A percentile compares a stretch with the other conserved stretches of the same genome.
Conservation (phyloP, 257 asterid genomes). For the Solanum neorickii region DNA sequence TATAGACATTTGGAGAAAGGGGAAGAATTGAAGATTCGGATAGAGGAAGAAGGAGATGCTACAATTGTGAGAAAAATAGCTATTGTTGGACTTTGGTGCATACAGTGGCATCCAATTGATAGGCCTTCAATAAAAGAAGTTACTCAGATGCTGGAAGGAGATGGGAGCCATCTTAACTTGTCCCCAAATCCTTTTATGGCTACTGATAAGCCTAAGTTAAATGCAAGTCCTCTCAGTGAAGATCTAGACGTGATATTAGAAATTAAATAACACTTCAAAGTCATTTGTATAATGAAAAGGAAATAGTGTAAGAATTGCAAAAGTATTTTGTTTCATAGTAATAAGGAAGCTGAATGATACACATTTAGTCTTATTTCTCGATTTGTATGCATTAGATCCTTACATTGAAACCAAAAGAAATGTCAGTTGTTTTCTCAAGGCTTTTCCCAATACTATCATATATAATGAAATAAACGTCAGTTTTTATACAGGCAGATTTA, state of each 20-base stretch:
- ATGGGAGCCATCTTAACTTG: background rate
- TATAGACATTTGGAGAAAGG: background rate
- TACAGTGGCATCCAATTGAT: background rate
- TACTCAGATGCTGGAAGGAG: background rate
- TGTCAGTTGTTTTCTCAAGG: background rate
- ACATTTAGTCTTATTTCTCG: background rate
- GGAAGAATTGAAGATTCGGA: background rate
- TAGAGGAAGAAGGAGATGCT: background rate
- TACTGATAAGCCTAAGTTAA: background rate
- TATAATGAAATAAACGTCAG: too few species aligned
- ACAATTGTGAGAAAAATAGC: background rate
- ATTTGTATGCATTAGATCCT: background rate
- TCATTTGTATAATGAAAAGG: background rate
- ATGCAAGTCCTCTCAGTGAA: background rate
- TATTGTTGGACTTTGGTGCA: background rate
- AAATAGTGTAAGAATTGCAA: background rate
- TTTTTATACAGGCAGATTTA: background rate
- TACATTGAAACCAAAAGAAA: background rate
- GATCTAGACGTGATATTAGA: background rate
- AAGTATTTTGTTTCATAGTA: background rate
- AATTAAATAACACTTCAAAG: background rate
- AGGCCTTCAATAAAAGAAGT: background rate
- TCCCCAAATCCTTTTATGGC: background rate
- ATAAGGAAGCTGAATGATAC: background rate
- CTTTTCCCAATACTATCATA: background rate